A percentile compares a stretch with the other conserved stretches of the same genome.
Conservation (phyloP, 225 moss, liverwort and hornwort genomes). For the Straminergon stramineum region DNA sequence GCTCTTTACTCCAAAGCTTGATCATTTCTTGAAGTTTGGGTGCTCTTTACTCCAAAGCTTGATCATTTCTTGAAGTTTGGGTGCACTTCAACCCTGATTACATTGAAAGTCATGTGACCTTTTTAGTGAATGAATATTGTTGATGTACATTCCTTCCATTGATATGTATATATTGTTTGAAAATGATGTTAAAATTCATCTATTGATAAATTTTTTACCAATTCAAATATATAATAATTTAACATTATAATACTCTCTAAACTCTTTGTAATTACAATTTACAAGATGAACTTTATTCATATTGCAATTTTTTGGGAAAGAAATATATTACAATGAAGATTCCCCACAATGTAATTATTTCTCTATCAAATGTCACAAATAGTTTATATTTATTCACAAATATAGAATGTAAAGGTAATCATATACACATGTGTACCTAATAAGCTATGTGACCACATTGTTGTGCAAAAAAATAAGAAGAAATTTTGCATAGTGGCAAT, state of each 20-base stretch:
- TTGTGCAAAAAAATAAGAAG: neutral
- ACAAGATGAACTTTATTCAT: too few species aligned
- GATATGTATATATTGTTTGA: neutral
- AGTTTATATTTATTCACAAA: neutral
- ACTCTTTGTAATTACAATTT: neutral
- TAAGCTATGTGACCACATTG: rapidly evolving
- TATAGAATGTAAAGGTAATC: neutral
- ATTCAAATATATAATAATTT: neutral
- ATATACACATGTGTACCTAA: neutral
- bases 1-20: too few species aligned
- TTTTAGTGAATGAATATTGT: neutral
- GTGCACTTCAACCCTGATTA: neutral
- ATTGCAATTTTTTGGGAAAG: rapidly evolving
- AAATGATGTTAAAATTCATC: neutral
- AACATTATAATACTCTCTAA: neutral
- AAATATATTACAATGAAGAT: neutral
- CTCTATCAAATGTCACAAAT: neutral
- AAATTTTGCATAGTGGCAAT: neutral
- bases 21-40: too few species aligned
- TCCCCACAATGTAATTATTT: neutral
- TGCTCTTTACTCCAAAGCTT: too few species aligned
- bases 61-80: too few species aligned
- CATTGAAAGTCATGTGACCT: neutral
- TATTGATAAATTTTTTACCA: neutral
- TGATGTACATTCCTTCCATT: neutral